phyloP scores from a whole-genome alignment of 352 stramenopile genomes.

The Globisporangium echinulatum region DNA sequence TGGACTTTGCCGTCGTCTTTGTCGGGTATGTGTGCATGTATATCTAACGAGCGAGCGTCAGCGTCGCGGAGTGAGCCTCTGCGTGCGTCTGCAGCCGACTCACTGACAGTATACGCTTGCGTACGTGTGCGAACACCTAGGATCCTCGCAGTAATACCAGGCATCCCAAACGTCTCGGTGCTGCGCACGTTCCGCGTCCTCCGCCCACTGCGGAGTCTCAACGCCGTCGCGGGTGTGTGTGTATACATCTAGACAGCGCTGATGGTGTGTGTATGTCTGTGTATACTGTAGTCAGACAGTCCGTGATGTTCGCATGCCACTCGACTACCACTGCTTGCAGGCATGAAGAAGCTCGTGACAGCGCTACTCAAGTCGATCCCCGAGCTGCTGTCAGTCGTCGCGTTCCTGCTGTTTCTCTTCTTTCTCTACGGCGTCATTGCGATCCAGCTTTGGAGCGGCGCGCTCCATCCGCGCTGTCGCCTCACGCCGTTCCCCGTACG shows the following conservation, averaged over 20 bases:
- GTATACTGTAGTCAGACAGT: no score
- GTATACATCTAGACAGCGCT: no score
- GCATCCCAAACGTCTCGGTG: conserved; percentile 56
- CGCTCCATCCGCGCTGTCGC: conserved; percentile 56
- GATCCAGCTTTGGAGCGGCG: conserved; percentile 74
- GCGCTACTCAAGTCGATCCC: conserved; percentile 72
- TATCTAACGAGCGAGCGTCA: no score
- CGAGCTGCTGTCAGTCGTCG: conserved; percentile 69
- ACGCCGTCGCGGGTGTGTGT: conserved; percentile 45
- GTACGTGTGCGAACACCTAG: conserved; percentile 13
- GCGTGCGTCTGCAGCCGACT: no score
- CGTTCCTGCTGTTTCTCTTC: conserved; percentile 79
- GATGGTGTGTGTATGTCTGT: no score
- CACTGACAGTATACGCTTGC: no score
- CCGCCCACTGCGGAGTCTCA: conserved; percentile 48
- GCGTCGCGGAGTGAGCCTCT: not conserved
- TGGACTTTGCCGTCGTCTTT: conserved; percentile 89
- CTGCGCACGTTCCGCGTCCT: conserved; percentile 58
- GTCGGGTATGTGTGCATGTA: conserved; percentile 39
- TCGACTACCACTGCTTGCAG: conserved; percentile 12
- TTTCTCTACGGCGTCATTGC: conserved; percentile 83
- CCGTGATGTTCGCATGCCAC: no score
- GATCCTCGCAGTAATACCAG: conserved; percentile 56
- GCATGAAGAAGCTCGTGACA: conserved; percentile 74
- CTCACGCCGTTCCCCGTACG: conserved; percentile 62